Conservation (phyloP, 495 filamentous ascomycete genomes). For the Podospora bellae-mahoneyi region DNA sequence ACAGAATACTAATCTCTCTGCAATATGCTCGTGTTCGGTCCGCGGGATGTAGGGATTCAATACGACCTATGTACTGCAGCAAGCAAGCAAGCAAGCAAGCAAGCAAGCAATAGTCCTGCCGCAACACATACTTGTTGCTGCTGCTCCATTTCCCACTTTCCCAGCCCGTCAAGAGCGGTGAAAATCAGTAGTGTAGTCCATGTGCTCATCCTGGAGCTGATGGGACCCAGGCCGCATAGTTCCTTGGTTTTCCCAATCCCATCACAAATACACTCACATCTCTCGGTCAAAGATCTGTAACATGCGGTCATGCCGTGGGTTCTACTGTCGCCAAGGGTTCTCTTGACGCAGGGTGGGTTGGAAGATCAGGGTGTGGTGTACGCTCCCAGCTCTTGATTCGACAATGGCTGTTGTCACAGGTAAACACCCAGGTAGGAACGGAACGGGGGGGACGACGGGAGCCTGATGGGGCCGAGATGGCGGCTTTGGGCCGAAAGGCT, state of each 20-base stretch:
- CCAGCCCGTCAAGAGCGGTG: slow-evolving; percentile 30
- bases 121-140: slow-evolving; percentile 24
- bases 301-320: slow-evolving; percentile 16
- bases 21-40: neutral
- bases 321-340: slow-evolving; percentile 12
- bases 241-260: neutral
- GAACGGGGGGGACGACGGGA: slow-evolving; percentile 27
- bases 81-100: neutral
- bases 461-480: slow-evolving; percentile 26
- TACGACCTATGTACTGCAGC: slow-evolving; percentile 2
- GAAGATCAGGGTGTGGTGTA: slow-evolving; percentile 32
- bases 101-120: slow-evolving; percentile 13
- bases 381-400: slow-evolving; percentile 34
- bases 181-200: slow-evolving; percentile 11
- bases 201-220: slow-evolving; percentile 1
- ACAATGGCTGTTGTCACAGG: slow-evolving; percentile 35
- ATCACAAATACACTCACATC: neutral
- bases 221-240: neutral
- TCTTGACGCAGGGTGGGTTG: slow-evolving; percentile 21
- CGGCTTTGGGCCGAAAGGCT: slow-evolving; percentile 28
- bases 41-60: neutral
- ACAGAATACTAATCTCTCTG: neutral
- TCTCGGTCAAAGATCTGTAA: neutral
- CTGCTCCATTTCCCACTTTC: slow-evolving; percentile 1
- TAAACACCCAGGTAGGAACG: slow-evolving; percentile 40